Base-by-base conservation (phyloP, 768 basidiomycete genomes). In the Albatrellus ellisii region DNA sequence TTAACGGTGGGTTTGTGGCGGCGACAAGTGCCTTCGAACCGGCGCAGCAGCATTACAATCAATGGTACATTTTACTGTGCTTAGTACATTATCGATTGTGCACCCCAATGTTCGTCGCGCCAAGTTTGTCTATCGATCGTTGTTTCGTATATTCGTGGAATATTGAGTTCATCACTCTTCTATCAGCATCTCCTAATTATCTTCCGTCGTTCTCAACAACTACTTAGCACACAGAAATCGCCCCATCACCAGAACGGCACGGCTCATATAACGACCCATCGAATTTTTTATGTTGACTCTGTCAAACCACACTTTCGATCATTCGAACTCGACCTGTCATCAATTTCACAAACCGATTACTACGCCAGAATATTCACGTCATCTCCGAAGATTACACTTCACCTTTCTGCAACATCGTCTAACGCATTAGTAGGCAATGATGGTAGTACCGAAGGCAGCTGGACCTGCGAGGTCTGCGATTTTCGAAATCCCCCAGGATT, bases 291-390 rank as follows among this genome's bases (percentile, higher is more conserved):
- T 62, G 67, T 89, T 47, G 73, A 85, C 54, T 51, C 59, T 24
- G 55, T 64, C 25, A 63, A 71, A 38, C 59, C 73, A 14, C 56
- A 54, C n/a, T 56, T 62, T 2, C 59, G 70, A 28, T 91, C 88
- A 0, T 79, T 90, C 52, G 64, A 69, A 10, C 54, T 94, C 46
- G 70, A 77, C 49, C 71, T 97, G 14, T 61, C 68, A 0, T 63
- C 62, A 48, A 67, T 97, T 36, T 61, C 62, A 0, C 80, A 79
- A 52, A 94, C 91, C 1, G 88, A 95, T 41, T 72, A 82, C 59
- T 97, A 94, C 56, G 78, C 79, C 3, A 90, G 94, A 2, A 73
- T 97, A 39, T 83, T 97, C 67, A 83, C 74, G 41, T 90, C 86
- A 3, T 88, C 84, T 0, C 54, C 94, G 2, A 99, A 99, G 60